Evolutionary conservation across 2,329 filamentous ascomycete species (phyloP), one percentile per base, ranked within the genome.

Genomic region (Annulohypoxylon truncatum): DNA sequence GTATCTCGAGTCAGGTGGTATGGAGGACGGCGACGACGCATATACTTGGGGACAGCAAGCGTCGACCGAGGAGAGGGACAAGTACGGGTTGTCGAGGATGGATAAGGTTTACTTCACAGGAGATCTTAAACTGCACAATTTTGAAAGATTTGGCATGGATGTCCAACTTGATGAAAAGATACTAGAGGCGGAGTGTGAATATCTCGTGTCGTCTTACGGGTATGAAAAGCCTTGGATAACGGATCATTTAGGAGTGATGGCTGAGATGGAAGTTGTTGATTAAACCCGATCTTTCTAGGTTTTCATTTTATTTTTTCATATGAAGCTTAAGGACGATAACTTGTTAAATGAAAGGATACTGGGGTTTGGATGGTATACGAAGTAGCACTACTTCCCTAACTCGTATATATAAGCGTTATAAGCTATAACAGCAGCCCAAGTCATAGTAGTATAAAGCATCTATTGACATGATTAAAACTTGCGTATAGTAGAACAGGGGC

Each of bases 1-100:
- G 0, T 88, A 83, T 70, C 78, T 87, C 3, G 79, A 80, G 53
- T 76, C 80, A 9, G 84, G 84, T 1, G 84, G 84, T 0, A 47
- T 69, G 2, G 85, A 86, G 62, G 81, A 82, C 42, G 78, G 75
- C 47, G 80, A 82, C 0, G 78, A 81, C 3, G 84, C 82, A 0
- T 84, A 82, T 66, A 87, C 86, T 0, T 88, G 85, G 85, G 85
- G 85, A 0, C 82, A 85, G 66, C 85, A 87, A 77, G 80, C 79
- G 6, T 72, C 79, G 1, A 78, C 78, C 3, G 72, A 35, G 38
- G 68, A 79, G 68, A 76, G 80, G 47, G 70, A 79, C 29, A 74
- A 70, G 48, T 86, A 82, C 72, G 83, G 83, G 1, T 83, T 79
- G 58, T 80, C 77, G 59, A 76, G 85, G 4, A 86, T 87, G 84